These are phyloP conservation scores for Debaryomyces subglobosus DNA, from an alignment of 1,139 yeast genomes.

Conservation along the genomic window DNA sequence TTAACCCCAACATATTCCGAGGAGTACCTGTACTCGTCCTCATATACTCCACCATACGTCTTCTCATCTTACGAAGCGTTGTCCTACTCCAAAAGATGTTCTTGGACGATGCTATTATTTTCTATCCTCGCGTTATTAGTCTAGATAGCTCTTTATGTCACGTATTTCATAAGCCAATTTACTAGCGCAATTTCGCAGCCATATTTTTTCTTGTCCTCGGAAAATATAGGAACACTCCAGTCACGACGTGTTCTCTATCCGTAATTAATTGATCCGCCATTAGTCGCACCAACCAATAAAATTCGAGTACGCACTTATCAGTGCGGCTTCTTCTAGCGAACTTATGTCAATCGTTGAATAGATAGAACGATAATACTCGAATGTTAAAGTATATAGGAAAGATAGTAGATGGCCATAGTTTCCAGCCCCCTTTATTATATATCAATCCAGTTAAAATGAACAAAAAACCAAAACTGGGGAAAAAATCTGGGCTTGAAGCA, in stretches of 20 bases:
- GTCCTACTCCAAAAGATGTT: not conserved
- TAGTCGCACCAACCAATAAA: not conserved
- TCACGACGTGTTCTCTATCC: not conserved
- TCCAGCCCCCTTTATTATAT: not conserved
- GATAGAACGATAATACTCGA: not conserved
- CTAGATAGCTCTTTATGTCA: not conserved
- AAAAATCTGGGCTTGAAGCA: not conserved
- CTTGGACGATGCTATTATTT: not conserved
- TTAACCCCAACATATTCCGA: not conserved
- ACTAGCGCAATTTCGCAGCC: constrained; percentile 3
- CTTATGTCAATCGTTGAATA: not conserved
- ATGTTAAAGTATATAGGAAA: not conserved
- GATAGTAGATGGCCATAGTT: not conserved
- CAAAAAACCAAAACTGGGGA: not conserved
- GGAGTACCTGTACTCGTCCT: not conserved
- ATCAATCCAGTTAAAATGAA: not conserved
- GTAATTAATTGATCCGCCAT: not conserved
- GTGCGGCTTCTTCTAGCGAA: constrained; percentile 4
- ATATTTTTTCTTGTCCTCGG: not conserved
- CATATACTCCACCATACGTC: not conserved
- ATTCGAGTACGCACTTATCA: constrained; percentile 2
- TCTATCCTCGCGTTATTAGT: not conserved
- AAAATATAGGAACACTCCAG: not conserved
- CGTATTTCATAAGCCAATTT: not conserved
- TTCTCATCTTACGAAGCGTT: not conserved